Conservation (phyloP, 108 stramenopile species). For the Skeletonema costatum region DNA sequence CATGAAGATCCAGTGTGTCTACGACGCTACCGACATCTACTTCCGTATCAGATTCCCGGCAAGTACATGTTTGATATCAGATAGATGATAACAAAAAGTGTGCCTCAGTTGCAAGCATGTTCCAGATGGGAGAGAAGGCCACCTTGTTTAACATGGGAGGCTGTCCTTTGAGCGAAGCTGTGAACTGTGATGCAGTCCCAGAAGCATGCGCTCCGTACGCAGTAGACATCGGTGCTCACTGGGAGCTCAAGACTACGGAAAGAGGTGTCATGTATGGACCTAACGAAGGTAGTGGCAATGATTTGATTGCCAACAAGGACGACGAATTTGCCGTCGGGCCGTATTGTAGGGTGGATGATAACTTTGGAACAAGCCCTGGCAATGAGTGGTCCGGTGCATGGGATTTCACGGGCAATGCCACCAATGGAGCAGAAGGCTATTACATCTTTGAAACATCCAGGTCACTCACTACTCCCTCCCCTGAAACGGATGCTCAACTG, state of each 20-base stretch:
- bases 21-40: constrained; percentile 30
- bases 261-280: constrained; percentile 9
- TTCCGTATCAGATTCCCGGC: constrained; percentile 37
- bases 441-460: constrained; percentile 37
- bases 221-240: constrained; percentile 47
- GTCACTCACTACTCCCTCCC: constrained; percentile 12
- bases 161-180: constrained; percentile 28
- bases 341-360: constrained; percentile 41
- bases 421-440: constrained; percentile 5
- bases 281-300: constrained; percentile 35
- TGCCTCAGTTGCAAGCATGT: constrained; percentile 41
- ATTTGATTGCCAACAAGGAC: constrained; percentile 37
- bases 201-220: constrained; percentile 25
- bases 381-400: constrained; percentile 47
- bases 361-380: constrained; percentile 19
- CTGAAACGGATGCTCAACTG: constrained; percentile 23
- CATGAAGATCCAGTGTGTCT: constrained; percentile 26
- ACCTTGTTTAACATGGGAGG: constrained; percentile 37
- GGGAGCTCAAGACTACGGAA: constrained; percentile 32
- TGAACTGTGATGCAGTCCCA: background rate
- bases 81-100: constrained; percentile 32
- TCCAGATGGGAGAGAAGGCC: constrained; percentile 42
- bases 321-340: constrained; percentile 45
- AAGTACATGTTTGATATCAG: constrained; percentile 22
- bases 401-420: background rate